Evolutionary conservation across 2,329 filamentous ascomycete species (phyloP).

Genomic region (Aschersonia sp.): DNA sequence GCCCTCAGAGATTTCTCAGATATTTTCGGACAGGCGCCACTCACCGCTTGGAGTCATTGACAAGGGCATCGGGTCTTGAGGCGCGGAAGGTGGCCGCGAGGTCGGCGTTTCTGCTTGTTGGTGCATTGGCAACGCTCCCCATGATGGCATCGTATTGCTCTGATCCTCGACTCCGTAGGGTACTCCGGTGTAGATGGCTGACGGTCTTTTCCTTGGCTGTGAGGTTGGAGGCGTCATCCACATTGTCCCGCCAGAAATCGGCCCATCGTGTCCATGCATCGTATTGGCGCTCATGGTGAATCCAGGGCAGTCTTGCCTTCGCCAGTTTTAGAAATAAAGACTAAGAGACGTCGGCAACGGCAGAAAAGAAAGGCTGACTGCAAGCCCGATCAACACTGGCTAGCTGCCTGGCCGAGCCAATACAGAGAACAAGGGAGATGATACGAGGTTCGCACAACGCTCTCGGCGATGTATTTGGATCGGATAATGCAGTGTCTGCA

Average conservation of each 20-base stretch:
- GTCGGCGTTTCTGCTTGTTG: background rate
- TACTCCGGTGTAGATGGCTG: conserved; percentile 5
- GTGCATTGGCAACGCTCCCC: conserved; percentile 3
- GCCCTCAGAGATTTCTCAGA: too few relatives aligned
- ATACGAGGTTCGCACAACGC: background rate
- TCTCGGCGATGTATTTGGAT: background rate
- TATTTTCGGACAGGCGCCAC: background rate
- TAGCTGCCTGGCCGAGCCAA: background rate
- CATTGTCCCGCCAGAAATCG: conserved; percentile 4
- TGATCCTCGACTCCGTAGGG: conserved; percentile 5
- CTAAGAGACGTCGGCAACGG: background rate
- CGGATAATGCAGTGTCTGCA: background rate
- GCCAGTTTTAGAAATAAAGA: background rate
- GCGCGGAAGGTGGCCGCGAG: conserved; percentile 6
- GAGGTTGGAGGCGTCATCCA: conserved; percentile 6
- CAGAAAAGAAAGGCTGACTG: background rate
- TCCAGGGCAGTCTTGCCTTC: background rate
- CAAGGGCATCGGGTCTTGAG: conserved; percentile 3
- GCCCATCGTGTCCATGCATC: conserved; percentile 4
- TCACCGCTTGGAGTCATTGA: conserved; percentile 3
- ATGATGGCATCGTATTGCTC: conserved; percentile 3
- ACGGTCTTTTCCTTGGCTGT: conserved; percentile 6
- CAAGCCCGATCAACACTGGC: background rate
- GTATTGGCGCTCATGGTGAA: conserved; percentile 4
- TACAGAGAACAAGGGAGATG: background rate